Percentiles rank a stretch among this genome's conserved stretches.
These are phyloP conservation scores for Astrocystis sublimbata DNA, from an alignment of 495 filamentous ascomycete species.

Conservation along the genomic window DNA sequence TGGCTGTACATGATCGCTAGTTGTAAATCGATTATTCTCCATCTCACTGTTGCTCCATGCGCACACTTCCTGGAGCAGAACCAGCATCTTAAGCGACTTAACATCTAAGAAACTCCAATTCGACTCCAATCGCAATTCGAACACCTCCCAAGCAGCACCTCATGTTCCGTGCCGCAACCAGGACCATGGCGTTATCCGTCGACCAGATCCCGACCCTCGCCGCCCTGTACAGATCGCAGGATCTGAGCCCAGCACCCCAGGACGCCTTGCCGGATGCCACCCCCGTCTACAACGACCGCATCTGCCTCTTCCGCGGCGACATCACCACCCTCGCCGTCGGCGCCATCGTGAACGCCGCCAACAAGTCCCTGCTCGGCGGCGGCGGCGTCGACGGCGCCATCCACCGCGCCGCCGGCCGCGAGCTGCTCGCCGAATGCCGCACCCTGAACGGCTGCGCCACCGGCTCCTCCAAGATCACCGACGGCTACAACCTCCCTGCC, in stretches of 20 bases:
- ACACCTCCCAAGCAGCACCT: neutral
- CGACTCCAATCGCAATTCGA: neutral
- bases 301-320: conserved; percentile 71
- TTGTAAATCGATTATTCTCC: too few species aligned
- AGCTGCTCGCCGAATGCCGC: conserved; percentile 68
- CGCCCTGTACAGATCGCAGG: conserved; percentile 58
- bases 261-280: conserved; percentile 22
- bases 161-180: conserved; percentile 23
- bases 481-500: conserved; percentile 72
- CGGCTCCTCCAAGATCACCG: conserved; percentile 81
- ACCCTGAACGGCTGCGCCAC: conserved; percentile 70
- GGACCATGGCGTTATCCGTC: neutral
- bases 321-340: conserved; percentile 81
- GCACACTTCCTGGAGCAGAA: too few species aligned
- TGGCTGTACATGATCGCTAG: too few species aligned
- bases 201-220: conserved; percentile 66
- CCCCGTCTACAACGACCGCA: conserved; percentile 63
- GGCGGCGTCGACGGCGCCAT: conserved; percentile 90
- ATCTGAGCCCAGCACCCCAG: conserved; percentile 33
- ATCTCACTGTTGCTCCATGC: too few species aligned
- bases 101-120: neutral
- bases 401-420: conserved; percentile 75
- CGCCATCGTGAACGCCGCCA: conserved; percentile 93
- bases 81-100: too few species aligned
- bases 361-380: conserved; percentile 74